Evolutionary conservation across 2,329 filamentous ascomycete species (phyloP).

Genomic region (Botryotinia narcissicola): DNA sequence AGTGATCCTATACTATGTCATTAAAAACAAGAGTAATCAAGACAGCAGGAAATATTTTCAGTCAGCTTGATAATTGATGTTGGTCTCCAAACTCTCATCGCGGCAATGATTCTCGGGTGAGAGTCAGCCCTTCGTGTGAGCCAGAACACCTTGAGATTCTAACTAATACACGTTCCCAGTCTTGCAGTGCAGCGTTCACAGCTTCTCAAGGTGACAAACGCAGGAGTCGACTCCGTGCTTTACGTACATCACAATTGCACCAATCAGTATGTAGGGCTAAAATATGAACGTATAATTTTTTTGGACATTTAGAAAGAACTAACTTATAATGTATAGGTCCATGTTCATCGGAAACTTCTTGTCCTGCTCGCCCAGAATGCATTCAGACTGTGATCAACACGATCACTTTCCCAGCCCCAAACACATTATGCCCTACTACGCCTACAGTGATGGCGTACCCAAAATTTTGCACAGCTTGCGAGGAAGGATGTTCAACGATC

Average conservation of each 20-base stretch:
- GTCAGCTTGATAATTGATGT: not conserved
- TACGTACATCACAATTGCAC: slow-evolving; percentile 13
- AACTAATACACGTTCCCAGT: not conserved
- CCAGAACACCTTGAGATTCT: not conserved
- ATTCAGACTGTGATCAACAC: not conserved
- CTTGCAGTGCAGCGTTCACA: slow-evolving; percentile 20
- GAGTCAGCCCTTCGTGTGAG: not conserved
- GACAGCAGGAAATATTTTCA: not conserved
- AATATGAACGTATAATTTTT: not conserved
- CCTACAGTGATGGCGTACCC: not conserved
- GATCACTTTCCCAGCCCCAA: not conserved
- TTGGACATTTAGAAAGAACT: not conserved
- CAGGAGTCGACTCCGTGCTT: slow-evolving; percentile 23
- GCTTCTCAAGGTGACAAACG: slow-evolving; percentile 18
- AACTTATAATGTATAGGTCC: slow-evolving; percentile 17
- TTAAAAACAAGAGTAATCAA: not conserved
- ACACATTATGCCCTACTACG: not conserved
- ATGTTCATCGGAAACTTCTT: slow-evolving; percentile 22
- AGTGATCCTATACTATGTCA: not conserved
- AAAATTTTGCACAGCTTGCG: slow-evolving; percentile 24
- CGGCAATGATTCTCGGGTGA: not conserved
- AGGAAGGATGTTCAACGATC: slow-evolving; percentile 24
- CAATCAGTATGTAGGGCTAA: not conserved
- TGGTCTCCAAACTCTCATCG: not conserved
- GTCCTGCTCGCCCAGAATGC: slow-evolving; percentile 6